These are phyloP conservation scores for Heterobasidion occidentale DNA, from an alignment of 1,284 basidiomycete genomes.

Conservation along the genomic window DNA sequence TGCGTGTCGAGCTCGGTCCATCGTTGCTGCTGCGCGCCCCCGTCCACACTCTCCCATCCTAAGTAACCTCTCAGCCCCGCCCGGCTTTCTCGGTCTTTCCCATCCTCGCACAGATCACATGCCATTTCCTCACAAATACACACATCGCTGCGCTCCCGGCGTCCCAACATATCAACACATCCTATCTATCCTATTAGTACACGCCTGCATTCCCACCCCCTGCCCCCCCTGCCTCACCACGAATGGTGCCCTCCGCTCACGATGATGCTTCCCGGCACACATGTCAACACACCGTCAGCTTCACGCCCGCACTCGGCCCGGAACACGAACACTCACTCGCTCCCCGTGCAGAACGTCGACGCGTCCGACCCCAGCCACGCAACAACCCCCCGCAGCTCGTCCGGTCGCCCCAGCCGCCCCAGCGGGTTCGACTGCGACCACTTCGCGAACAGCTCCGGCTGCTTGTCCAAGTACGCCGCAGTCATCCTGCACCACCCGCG, in stretches of 20 bases:
- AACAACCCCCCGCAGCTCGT: slow-evolving; percentile 73
- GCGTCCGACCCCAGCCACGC: slow-evolving; percentile 78
- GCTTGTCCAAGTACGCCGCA: slow-evolving; percentile 62
- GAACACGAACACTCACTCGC: slow-evolving; percentile 47
- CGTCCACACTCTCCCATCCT: no score
- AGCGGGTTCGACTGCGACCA: slow-evolving; percentile 75
- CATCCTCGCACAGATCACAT: no score
- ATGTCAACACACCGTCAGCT: background rate
- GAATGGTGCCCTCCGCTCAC: slow-evolving; percentile 67
- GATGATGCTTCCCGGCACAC: slow-evolving; percentile 40
- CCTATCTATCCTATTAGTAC: background rate
- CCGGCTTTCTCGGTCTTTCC: no score
- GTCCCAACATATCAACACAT: background rate
- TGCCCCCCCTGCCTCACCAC: slow-evolving; percentile 28
- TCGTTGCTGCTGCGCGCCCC: no score
- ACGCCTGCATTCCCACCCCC: background rate
- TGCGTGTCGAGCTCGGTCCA: no score
- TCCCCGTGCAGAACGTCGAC: slow-evolving; percentile 68
- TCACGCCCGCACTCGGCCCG: background rate
- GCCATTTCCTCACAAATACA: background rate
- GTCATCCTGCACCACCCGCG: slow-evolving; percentile 50
- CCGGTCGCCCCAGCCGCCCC: slow-evolving; percentile 66
- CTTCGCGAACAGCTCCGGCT: slow-evolving; percentile 61
- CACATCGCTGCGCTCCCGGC: background rate
- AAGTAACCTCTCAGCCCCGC: no score